Evolutionary conservation across 2,329 filamentous ascomycete genomes (phyloP), one percentile per base, ranked within the genome.

Genomic region (Cadophora gregata): DNA sequence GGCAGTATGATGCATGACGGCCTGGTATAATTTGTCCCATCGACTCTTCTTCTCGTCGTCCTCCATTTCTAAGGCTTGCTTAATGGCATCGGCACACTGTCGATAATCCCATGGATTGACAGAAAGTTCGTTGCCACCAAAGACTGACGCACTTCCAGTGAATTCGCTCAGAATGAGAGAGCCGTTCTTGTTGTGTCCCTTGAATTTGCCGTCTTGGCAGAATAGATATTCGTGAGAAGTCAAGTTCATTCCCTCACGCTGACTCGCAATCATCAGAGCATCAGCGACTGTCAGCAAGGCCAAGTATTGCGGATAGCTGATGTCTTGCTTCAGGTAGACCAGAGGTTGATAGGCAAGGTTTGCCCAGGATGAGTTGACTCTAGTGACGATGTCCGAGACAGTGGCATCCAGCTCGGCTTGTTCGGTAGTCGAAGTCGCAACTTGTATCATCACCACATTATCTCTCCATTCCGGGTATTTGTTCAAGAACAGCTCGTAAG

Each of bases 31-130:
- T 67, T 88, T 88, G 29, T 83, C 83, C 90, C 94, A 98, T 14
- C 93, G 87, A 16, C 81, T 78, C 67, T 88, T 83, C 78, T 92
- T 95, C 77, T 97, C 92, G 2, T 88, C 86, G 1, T 88, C 84
- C 3, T 80, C 81, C 90, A 97, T 96, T 71, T 95, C 91, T 21
- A 98, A 82, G 0, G 94, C 93, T 62, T 86, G 84, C 77, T 91
- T 90, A 79, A 98, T 95, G 10, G 93, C 93, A 36, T 96, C 89
- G 60, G 93, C 92, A 73, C 93, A 96, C 76, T 93, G 88, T 42
- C 90, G 87, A 78, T 97, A 97, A 77, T 97, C 93, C 95, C 95
- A 98, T 0, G 95, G 95, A 76, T 98, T 98, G 74, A 98, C 91
- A 0, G 92, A 86, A 16, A 98, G 85, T 70, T 96, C 91, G 66